Evolutionary conservation across 306 rosid species (phyloP), one percentile per base, ranked within the genome.

Genomic region (Dryas drummondii): DNA sequence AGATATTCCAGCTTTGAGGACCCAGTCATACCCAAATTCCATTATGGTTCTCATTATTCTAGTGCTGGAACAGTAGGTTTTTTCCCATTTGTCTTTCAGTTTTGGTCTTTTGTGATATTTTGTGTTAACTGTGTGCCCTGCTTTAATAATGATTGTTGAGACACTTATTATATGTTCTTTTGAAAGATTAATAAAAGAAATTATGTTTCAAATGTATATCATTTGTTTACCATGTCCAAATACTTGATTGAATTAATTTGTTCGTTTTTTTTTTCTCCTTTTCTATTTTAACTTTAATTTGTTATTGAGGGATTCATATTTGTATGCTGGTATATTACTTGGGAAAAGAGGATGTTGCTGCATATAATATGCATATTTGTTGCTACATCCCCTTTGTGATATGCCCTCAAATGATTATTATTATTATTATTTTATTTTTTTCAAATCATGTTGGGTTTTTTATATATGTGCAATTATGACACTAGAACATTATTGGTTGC

Each of bases 21-120:
- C 87, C 99, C 97, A 1, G 70, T 89, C 84, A 94, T 92, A 60
- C 97, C 99, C 77, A 94, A 92, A 79, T 94, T 94, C 74, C 99
- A 92, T 86, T 94, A 90, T 62, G 99, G 99, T 76, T 94, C 99
- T 59, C 97, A 94, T 88, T 94, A 92, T 85, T 94, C 97, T 10
- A 94, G 97, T 87, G 99, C 99, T 67, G 99, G 97, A 87, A 92
- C 96, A 71, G 99, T 94, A 78, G 72, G 99, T 85, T 76, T 59
- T 44, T 46, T 46, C 4, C 64, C 19, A 26, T 68, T 80, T 75
- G 41, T 32, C 12, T 63, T 48, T 54, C 26, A 19, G 45, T 51
- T 69, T 50, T n/a, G 3, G 71, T 65, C 7, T 8, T 48, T 74
- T 70, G 6, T 48, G 26, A 27, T 27, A 1, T 19, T 44, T 22